Evolutionary conservation across 1,284 basidiomycete species (phyloP), one percentile per base, ranked within the genome.

Genomic region (Fomitopsis pinicola): DNA sequence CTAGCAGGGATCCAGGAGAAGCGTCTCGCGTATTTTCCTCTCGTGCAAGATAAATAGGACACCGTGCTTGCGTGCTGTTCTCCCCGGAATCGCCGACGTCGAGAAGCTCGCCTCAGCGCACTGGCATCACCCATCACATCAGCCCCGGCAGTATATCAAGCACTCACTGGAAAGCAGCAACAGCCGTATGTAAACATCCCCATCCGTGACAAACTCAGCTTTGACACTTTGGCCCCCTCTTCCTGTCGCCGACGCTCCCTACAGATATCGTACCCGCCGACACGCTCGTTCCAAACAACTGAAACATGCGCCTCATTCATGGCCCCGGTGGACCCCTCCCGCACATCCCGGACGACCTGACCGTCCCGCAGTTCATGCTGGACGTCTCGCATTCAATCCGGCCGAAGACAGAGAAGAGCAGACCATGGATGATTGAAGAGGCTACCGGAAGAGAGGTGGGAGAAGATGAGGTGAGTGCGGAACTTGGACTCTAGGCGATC

Each of bases 281-380:
- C 44, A 33, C 17, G 2, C 22, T 52, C 48, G 22, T 30, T 52
- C 2, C 3, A 33, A 22, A 22, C 22, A 22, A 22, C 22, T 33
- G 6, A 33, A 55, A 59, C n/a, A 69, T 71, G 64, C 38, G 67
- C 5, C 78, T 83, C 66, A 82, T 69, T 8, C 60, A 66, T 28
- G 66, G 62, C 26, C 74, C 76, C 28, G 66, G 72, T 22, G 68
- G 64, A 52, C 70, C 78, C 46, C 72, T 85, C 28, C 80, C 80
- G 15, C 65, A 68, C 62, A 85, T 91, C 62, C 91, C 90, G 12
- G 87, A 90, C 69, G 76, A 92, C 73, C 73, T 92, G 58, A 87
- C 87, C 12, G 78, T 92, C 26, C 81, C 85, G 3, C 91, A 93
- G 74, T 92, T 93, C 72, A 78, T 92, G 53, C 79, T 92, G 28